Percentiles rank a stretch among this genome's conserved stretches.
Evolutionary conservation across 2,329 filamentous ascomycete genomes (phyloP).

Genomic region (Paraconiothyrium brasiliense): DNA sequence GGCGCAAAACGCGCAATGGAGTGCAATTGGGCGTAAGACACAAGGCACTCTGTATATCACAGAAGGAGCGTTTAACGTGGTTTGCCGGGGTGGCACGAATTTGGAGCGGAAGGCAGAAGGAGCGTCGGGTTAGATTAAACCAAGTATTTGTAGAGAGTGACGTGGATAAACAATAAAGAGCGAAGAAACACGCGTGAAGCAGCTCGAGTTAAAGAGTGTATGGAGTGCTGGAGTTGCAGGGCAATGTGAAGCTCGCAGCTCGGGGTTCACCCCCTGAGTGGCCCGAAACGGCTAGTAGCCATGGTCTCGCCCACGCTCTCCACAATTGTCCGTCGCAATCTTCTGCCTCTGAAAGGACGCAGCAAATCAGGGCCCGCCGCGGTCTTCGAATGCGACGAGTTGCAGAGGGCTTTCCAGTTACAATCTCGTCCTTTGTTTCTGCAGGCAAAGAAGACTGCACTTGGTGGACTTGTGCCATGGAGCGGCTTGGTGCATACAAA

Average conservation of each 20-base stretch:
- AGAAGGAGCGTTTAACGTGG: constrained; percentile 24
- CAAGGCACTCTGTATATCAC: constrained; percentile 32
- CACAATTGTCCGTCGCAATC: constrained; percentile 12
- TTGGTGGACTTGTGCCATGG: not conserved
- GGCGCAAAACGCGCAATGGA: constrained; percentile 35
- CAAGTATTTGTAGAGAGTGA: constrained; percentile 39
- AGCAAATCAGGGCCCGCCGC: not conserved
- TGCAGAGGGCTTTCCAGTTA: not conserved
- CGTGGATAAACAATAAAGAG: constrained; percentile 38
- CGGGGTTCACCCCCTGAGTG: constrained; percentile 6
- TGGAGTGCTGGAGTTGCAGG: constrained; percentile 32
- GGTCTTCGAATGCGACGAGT: not conserved
- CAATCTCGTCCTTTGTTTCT: not conserved
- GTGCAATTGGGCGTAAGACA: constrained; percentile 30
- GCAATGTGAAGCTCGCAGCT: constrained; percentile 5
- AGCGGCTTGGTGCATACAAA: constrained; percentile 9
- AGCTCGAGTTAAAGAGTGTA: constrained; percentile 42
- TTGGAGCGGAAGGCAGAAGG: constrained; percentile 33
- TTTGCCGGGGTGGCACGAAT: constrained; percentile 32
- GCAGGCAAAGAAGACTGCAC: not conserved
- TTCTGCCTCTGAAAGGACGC: not conserved
- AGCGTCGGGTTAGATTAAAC: constrained; percentile 34
- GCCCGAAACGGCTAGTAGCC: constrained; percentile 1
- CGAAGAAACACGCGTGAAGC: constrained; percentile 46
- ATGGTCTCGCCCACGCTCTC: not conserved